Evolutionary conservation across 331 rosid genomes (phyloP).

Genomic region (Pyracantha coccinea): DNA sequence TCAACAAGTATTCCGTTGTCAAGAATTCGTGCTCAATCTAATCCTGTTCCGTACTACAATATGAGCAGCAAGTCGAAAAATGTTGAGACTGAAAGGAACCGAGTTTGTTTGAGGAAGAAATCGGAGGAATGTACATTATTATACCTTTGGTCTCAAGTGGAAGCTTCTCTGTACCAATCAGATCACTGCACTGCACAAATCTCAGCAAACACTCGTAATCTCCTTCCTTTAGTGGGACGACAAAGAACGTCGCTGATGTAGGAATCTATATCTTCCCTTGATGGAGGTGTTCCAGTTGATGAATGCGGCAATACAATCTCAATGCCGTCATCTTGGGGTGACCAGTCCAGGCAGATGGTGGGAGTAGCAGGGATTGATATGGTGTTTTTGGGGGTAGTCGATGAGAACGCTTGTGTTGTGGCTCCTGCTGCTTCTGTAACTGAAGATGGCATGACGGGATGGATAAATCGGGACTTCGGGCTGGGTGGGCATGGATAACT

Average conservation of each 20-base stretch:
- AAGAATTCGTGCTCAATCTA: neutral
- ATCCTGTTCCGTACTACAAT: neutral
- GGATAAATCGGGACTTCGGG: slow-evolving; percentile 20
- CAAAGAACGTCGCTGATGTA: slow-evolving; percentile 20
- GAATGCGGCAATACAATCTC: slow-evolving; percentile 26
- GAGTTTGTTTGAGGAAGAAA: neutral
- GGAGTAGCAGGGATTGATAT: neutral
- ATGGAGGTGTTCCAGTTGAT: slow-evolving; percentile 19
- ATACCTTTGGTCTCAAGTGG: slow-evolving; percentile 2
- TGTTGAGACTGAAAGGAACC: neutral
- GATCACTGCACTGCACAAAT: slow-evolving; percentile 16
- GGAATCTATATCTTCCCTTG: slow-evolving; percentile 36
- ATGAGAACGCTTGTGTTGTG: slow-evolving; percentile 20
- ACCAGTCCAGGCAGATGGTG: slow-evolving; percentile 36
- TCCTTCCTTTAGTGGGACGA: slow-evolving; percentile 21
- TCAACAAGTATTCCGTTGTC: neutral
- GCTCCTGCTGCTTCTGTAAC: neutral
- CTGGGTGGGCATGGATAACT: slow-evolving; percentile 13
- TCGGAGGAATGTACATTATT: neutral
- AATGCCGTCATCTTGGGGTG: slow-evolving; percentile 65
- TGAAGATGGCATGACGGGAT: slow-evolving; percentile 12
- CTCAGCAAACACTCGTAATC: slow-evolving; percentile 36
- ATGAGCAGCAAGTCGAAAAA: neutral
- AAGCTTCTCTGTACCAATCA: slow-evolving; percentile 6
- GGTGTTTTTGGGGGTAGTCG: slow-evolving; percentile 4